Evolutionary conservation across 345 rosid species (phyloP).

Genomic region (Linum lewisii): DNA sequence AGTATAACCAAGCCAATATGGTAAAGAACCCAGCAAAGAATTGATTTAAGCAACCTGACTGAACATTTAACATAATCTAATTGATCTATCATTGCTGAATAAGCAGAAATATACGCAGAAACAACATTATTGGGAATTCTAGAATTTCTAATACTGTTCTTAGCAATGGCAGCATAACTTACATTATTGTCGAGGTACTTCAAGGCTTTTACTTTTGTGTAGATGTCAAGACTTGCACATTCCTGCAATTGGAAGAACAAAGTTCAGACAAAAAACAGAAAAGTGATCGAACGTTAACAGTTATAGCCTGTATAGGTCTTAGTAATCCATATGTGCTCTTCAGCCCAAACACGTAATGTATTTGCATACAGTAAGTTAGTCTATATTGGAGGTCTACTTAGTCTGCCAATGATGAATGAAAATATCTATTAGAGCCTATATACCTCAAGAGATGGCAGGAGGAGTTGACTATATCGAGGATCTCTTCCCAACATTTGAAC

Average conservation of each 20-base stretch:
- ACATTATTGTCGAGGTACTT: conserved; percentile 75
- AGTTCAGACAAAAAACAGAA: conserved; percentile 9
- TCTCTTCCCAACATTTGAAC: conserved; percentile 95
- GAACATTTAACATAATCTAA: too few species aligned
- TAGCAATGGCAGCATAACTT: neutral
- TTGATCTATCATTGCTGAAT: too few species aligned
- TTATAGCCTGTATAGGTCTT: neutral
- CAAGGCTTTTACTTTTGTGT: conserved; percentile 58
- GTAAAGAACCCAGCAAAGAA: too few species aligned
- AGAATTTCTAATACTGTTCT: neutral
- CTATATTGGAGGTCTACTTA: neutral
- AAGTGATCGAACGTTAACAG: neutral
- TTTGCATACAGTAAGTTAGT: too few species aligned
- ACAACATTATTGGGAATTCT: too few species aligned
- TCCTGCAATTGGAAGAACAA: conserved; percentile 43
- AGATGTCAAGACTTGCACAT: conserved; percentile 51
- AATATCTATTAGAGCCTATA: conserved; percentile 6
- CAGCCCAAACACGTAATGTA: neutral
- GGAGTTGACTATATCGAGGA: conserved; percentile 68
- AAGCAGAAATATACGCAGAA: too few species aligned
- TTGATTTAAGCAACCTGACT: too few species aligned
- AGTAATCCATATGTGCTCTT: neutral
- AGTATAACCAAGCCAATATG: too few species aligned
- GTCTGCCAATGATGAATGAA: neutral
- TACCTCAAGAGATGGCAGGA: conserved; percentile 87